Evolutionary conservation across 1,139 yeast genomes (phyloP).

Genomic region (Yamadazyma epiphylla): DNA sequence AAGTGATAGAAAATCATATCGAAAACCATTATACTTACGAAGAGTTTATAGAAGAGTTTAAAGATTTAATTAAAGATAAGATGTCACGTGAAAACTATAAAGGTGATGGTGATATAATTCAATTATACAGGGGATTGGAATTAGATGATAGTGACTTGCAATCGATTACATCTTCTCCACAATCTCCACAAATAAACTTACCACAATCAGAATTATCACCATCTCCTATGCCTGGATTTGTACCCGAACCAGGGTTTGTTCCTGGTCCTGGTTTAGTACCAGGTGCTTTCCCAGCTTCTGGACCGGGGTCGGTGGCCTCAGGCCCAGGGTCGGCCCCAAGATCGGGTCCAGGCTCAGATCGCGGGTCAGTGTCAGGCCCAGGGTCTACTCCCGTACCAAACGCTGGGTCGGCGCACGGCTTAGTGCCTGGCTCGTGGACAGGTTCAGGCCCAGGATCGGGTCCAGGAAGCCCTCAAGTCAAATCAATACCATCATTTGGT

Average conservation of each 20-base stretch:
- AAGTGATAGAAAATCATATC: constrained; percentile 27
- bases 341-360: no score
- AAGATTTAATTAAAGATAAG: constrained; percentile 30
- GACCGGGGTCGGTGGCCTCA: no score
- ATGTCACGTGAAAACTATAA: constrained; percentile 15
- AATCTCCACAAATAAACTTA: constrained; percentile 14
- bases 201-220: constrained; percentile 14
- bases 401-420: no score
- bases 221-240: constrained; percentile 3
- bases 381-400: constrained; percentile 15
- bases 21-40: constrained; percentile 29
- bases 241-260: no score
- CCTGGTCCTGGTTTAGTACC: no score
- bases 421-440: no score
- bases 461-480: constrained; percentile 3
- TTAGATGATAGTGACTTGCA: constrained; percentile 13
- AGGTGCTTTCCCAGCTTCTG: no score
- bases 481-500: constrained; percentile 2
- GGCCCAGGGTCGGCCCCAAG: no score
- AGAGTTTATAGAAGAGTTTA: constrained; percentile 32
- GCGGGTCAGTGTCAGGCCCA: no score
- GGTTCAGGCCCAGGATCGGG: no score
- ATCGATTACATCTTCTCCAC: constrained; percentile 14
- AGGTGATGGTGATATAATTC: constrained; percentile 32
- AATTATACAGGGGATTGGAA: constrained; percentile 23